A percentile compares a stretch with the other conserved stretches of the same genome.
phyloP scores from a whole-genome alignment of 495 filamentous ascomycete species.

The Daldinia bambusicola region DNA sequence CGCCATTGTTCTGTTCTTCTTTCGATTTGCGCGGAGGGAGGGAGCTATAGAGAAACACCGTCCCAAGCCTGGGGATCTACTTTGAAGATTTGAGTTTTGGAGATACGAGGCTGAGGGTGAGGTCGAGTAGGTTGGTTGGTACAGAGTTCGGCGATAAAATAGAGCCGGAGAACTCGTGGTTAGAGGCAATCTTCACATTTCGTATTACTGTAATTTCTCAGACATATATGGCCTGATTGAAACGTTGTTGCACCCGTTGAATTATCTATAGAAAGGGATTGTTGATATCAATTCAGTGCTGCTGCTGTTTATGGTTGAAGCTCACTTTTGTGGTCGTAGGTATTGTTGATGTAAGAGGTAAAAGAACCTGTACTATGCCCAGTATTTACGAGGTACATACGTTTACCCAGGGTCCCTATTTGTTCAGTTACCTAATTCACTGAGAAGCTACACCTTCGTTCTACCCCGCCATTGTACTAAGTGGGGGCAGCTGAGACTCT shows the following conservation, averaged over 20 bases:
- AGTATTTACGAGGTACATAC: too few relatives aligned
- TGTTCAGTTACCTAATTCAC: too few relatives aligned
- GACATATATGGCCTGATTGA: neutral
- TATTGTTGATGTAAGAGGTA: slow-evolving; percentile 1
- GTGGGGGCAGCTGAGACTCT: neutral
- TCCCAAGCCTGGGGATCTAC: neutral
- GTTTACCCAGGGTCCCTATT: too few relatives aligned
- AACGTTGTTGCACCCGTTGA: neutral
- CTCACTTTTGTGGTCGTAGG: too few relatives aligned
- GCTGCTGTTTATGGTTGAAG: neutral
- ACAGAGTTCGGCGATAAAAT: slow-evolving; percentile 38
- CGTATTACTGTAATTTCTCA: slow-evolving; percentile 27
- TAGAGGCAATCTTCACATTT: slow-evolving; percentile 11
- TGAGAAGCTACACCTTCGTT: neutral
- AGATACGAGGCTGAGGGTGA: neutral
- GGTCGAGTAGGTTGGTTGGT: neutral
- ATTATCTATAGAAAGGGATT: neutral
- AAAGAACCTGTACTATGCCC: too few relatives aligned
- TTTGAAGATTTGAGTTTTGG: slow-evolving; percentile 12
- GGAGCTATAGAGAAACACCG: neutral
- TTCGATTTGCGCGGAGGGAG: neutral
- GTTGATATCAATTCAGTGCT: neutral
- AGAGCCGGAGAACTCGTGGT: slow-evolving; percentile 23
- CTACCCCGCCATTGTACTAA: slow-evolving; percentile 7
- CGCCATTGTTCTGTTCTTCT: slow-evolving; percentile 30